phyloP scores from a whole-genome alignment of 1,284 basidiomycete genomes.

The Naganishia albida region DNA sequence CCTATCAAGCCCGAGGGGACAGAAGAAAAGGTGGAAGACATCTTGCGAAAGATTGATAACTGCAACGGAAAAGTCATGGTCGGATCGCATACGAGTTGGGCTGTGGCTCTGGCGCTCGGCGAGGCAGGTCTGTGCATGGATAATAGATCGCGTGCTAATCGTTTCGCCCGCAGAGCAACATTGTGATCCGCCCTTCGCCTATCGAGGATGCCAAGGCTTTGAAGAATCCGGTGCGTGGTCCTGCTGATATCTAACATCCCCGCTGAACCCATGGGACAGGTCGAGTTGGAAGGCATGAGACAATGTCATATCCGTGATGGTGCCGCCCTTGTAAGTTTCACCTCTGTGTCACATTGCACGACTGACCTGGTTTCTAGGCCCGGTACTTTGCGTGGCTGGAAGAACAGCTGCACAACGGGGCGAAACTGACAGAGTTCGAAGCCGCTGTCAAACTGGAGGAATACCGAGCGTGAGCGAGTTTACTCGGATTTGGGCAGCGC shows the following conservation, averaged over 20 bases:
- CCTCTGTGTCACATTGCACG: not conserved
- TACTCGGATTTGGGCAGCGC: too few relatives aligned
- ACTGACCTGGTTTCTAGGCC: slow-evolving; percentile 47
- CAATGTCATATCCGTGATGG: slow-evolving; percentile 88
- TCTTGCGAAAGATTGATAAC: slow-evolving; percentile 44
- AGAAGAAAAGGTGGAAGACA: slow-evolving; percentile 47
- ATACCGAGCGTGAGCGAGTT: slow-evolving; percentile 69
- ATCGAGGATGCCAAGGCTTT: slow-evolving; percentile 82
- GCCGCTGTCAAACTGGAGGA: slow-evolving; percentile 76
- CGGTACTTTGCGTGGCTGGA: slow-evolving; percentile 95
- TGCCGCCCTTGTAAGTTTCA: slow-evolving; percentile 64
- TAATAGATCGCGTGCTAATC: slow-evolving; percentile 24
- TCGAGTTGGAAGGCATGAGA: slow-evolving; percentile 86
- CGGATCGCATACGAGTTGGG: slow-evolving; percentile 72
- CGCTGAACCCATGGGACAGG: slow-evolving; percentile 38
- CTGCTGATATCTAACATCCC: not conserved
- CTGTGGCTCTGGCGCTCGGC: slow-evolving; percentile 74
- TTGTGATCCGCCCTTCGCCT: slow-evolving; percentile 68
- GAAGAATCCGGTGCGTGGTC: slow-evolving; percentile 68
- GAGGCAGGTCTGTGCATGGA: slow-evolving; percentile 44
- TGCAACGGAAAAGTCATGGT: slow-evolving; percentile 57
- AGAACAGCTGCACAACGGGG: slow-evolving; percentile 68
- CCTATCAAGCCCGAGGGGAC: not conserved
- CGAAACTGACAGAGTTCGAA: slow-evolving; percentile 74
- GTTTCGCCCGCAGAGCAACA: slow-evolving; percentile 57